Base-by-base conservation (phyloP, 805 yeast species). In the Nakazawaea wyomingensis region DNA sequence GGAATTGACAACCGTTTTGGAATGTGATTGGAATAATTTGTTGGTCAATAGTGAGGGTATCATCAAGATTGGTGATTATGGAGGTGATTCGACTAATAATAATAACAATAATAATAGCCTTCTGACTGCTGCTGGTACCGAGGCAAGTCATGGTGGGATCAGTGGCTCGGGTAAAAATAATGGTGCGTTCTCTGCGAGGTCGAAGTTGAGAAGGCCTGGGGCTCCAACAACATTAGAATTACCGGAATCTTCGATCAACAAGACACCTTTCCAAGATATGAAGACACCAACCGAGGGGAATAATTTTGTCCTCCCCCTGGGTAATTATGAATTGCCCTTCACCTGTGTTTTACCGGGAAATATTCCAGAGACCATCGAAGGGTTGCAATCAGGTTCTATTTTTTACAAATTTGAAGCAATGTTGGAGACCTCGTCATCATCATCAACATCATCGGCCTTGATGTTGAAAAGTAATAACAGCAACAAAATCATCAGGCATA, bases 321-420 rank as follows among this genome's bases (percentile, higher is more conserved):
- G 80, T 1, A 76, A 76, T 52, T 75, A 75, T 50, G 65, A 69
- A 34, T 55, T 76, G 39, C 80, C 80, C 0, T 76, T 76, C 49
- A 54, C 48, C 27, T 57, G 68, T 7, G 56, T 54, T 10, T 54
- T 76, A 21, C 80, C 81, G 0, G 65, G 76, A 1, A 66, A 68
- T 43, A 49, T 69, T 0, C 66, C 74, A 9, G 81, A 74, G 49
- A 68, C 80, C 0, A 66, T 75, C 1, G 80, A 75, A 54, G 78
- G 79, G 3, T 57, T 74, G 37, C 54, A 58, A 20, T 59, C 62
- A 34, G 77, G 71, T 2, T 61, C 64, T 6, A 48, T 74, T 19
- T 54, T 69, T 26, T 75, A 76, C 53, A 61, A 65, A 37, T 52
- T 76, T 28, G 64, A 63, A 42, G 62, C 71, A 44, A 31, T 13